phyloP scores from a whole-genome alignment of 1,284 basidiomycete genomes.

The Clitocybe nebularis region DNA sequence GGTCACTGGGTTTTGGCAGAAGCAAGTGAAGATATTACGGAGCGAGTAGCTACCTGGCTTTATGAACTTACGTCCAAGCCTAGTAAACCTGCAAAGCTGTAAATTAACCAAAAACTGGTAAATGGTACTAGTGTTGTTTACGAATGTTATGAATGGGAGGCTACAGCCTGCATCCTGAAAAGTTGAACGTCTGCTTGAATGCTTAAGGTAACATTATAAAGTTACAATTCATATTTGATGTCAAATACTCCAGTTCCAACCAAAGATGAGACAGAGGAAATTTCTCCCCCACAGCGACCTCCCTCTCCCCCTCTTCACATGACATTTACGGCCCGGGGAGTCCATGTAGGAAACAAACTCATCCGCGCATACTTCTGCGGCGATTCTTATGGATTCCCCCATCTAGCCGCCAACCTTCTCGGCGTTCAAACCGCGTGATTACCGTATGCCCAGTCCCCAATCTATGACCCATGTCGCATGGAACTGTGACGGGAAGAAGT shows the following conservation, averaged over 20 bases:
- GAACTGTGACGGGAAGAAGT: constrained; percentile 76
- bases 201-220: too few relatives aligned
- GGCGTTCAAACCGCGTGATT: constrained; percentile 71
- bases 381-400: constrained; percentile 14
- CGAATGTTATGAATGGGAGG: too few relatives aligned
- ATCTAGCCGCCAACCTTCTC: constrained; percentile 69
- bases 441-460: constrained; percentile 59
- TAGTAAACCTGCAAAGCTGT: constrained; percentile 11
- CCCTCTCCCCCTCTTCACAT: constrained; percentile 70
- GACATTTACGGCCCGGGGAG: constrained; percentile 61
- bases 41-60: constrained; percentile 46
- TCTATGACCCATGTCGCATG: constrained; percentile 73
- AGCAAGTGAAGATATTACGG: constrained; percentile 46
- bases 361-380: constrained; percentile 19
- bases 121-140: neutral
- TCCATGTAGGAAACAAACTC: constrained; percentile 58
- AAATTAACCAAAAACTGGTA: too few relatives aligned
- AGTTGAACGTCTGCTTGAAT: neutral
- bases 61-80: constrained; percentile 24
- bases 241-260: constrained; percentile 21
- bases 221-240: constrained; percentile 19
- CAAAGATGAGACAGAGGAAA: constrained; percentile 54
- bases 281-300: constrained; percentile 60
- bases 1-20: constrained; percentile 72
- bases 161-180: constrained; percentile 1